These are phyloP conservation scores for Saturnispora sanitii DNA, from an alignment of 805 yeast species.

Conservation along the genomic window DNA sequence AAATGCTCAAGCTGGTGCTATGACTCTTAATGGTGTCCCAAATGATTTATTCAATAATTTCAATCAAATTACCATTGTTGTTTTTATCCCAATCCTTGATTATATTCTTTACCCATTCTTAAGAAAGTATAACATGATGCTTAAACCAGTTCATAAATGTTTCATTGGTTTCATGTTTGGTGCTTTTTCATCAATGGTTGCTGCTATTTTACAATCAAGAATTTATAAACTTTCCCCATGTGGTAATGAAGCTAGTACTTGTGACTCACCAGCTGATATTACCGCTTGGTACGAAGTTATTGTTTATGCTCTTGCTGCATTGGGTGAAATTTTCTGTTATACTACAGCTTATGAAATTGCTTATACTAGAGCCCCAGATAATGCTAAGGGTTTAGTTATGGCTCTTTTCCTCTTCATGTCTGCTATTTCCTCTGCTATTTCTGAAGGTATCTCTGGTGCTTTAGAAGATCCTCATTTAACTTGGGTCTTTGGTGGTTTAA, in stretches of 20 bases:
- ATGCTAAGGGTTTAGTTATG: constrained; percentile 44
- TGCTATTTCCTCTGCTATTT: constrained; percentile 39
- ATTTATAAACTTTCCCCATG: constrained; percentile 45
- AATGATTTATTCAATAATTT: constrained; percentile 47
- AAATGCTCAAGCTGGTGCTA: constrained; percentile 45
- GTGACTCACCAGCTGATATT: constrained; percentile 25
- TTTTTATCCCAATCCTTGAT: constrained; percentile 42
- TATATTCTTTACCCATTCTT: constrained; percentile 37
- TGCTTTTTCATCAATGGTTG: constrained; percentile 38
- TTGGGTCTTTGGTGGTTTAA: constrained; percentile 34
- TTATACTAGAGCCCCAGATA: constrained; percentile 43
- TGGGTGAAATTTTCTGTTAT: constrained; percentile 44
- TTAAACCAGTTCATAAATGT: constrained; percentile 37
- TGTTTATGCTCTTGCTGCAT: constrained; percentile 34
- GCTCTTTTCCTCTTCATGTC: constrained; percentile 32
- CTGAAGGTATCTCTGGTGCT: constrained; percentile 33
- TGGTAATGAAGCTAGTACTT: constrained; percentile 35
- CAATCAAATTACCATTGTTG: constrained; percentile 45
- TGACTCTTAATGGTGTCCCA: constrained; percentile 45
- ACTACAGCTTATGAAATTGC: constrained; percentile 45
- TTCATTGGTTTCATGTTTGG: constrained; percentile 39
- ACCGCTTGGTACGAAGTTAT: constrained; percentile 27
- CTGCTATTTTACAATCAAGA: constrained; percentile 40
- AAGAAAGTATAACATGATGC: constrained; percentile 33
- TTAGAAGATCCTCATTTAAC: constrained; percentile 33